Conservation (phyloP, 208 protist genomes). For the Leptomonas seymouri region DNA sequence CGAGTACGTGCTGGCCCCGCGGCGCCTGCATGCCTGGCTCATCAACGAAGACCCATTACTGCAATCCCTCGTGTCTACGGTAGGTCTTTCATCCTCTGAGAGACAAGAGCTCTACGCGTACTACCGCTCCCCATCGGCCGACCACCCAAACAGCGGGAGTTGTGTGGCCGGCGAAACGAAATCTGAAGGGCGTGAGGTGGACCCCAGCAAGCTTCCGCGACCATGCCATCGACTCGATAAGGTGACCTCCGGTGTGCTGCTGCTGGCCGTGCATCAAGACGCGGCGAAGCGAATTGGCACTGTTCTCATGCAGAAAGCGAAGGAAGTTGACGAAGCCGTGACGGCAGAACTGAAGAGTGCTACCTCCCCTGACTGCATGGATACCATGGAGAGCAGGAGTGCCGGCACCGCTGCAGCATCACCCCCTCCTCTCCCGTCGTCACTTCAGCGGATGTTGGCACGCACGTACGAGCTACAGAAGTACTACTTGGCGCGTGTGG, state of each 20-base stretch:
- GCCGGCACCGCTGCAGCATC: not conserved
- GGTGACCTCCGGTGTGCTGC: constrained; percentile 86
- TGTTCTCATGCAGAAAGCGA: constrained; percentile 68
- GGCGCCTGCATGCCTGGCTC: constrained; percentile 73
- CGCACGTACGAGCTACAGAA: constrained; percentile 36
- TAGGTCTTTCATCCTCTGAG: constrained; percentile 41
- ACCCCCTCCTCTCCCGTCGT: not conserved
- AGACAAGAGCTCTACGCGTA: constrained; percentile 64
- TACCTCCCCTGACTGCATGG: no score
- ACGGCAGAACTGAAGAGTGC: constrained; percentile 11
- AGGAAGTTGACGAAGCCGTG: constrained; percentile 52
- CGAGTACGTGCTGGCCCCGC: constrained; percentile 85
- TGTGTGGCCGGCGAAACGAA: not conserved
- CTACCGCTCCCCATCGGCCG: constrained; percentile 29
- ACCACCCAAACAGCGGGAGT: not conserved
- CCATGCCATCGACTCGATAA: constrained; percentile 90
- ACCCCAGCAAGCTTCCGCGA: constrained; percentile 54
- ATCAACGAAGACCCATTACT: constrained; percentile 55
- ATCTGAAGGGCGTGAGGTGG: constrained; percentile 32
- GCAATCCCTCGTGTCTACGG: constrained; percentile 73
- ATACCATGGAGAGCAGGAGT: not conserved
- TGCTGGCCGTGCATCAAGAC: constrained; percentile 56
- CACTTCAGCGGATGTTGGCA: constrained; percentile 18
- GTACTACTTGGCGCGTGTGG: constrained; percentile 40
- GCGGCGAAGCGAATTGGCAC: constrained; percentile 57